Percentiles rank a stretch among this genome's conserved stretches.
Evolutionary conservation across 2,329 filamentous ascomycete genomes (phyloP).

Genomic region (Aureobasidium uvarum): DNA sequence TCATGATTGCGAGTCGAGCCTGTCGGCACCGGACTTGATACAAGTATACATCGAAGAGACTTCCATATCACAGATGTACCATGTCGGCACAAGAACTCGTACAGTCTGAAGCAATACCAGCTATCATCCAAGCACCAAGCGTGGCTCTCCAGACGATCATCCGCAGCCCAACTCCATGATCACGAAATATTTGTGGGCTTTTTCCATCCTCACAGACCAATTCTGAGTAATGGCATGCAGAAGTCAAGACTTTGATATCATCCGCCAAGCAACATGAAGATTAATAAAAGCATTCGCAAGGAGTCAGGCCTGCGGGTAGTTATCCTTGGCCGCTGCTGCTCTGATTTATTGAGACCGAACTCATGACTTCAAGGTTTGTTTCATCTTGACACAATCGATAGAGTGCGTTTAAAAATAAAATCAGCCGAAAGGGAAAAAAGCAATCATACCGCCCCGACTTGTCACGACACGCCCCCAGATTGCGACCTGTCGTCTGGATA

Average conservation of each 20-base stretch:
- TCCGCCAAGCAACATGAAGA: constrained; percentile 11
- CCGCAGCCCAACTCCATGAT: constrained; percentile 14
- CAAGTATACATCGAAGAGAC: constrained; percentile 5
- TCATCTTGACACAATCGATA: constrained; percentile 12
- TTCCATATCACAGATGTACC: background rate
- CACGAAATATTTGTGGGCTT: constrained; percentile 13
- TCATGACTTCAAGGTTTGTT: constrained; percentile 2
- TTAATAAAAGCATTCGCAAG: background rate
- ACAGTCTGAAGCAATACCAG: background rate
- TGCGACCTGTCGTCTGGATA: background rate
- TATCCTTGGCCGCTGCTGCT: background rate
- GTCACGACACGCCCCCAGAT: background rate
- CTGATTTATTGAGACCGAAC: background rate
- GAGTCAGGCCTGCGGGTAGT: background rate
- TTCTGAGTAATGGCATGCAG: background rate
- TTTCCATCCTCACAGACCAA: constrained; percentile 14
- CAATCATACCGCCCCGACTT: background rate
- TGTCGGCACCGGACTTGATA: constrained; percentile 13
- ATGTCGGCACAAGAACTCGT: background rate
- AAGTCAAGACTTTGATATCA: background rate
- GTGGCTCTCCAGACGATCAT: constrained; percentile 18
- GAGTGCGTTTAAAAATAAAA: constrained; percentile 18
- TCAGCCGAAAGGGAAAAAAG: background rate
- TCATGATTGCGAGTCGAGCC: background rate
- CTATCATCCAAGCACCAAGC: background rate